Percentiles rank a stretch among this genome's conserved stretches.
Conservation (phyloP, 176 grass and related monocot species). For the Themeda triandra region DNA sequence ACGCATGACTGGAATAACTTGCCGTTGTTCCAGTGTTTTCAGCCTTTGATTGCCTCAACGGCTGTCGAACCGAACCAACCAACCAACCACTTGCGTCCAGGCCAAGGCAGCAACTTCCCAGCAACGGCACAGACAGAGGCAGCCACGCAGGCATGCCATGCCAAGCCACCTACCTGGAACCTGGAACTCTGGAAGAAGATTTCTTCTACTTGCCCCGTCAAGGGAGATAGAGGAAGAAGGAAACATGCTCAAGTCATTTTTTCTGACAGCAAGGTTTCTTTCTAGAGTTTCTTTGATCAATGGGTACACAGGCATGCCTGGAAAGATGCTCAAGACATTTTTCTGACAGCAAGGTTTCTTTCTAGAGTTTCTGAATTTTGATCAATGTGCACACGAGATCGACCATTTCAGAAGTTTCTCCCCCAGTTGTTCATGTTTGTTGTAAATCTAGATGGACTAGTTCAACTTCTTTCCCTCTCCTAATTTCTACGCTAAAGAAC, state of each 20-base stretch:
- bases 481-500: not conserved
- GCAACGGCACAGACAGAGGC: not conserved
- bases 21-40: not conserved
- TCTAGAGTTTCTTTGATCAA: not conserved
- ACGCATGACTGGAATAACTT: not conserved
- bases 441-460: not conserved
- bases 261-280: not conserved
- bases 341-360: not conserved
- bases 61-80: not conserved
- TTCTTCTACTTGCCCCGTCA: not conserved
- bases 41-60: not conserved
- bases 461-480: not conserved
- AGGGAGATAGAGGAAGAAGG: not conserved
- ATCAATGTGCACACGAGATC: not conserved
- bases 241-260: constrained; percentile 12
- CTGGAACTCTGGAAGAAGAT: no score
- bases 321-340: constrained; percentile 10
- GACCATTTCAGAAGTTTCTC: constrained; percentile 8
- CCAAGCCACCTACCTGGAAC: not conserved
- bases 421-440: not conserved
- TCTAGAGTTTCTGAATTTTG: not conserved
- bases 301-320: not conserved
- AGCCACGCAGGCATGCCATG: not conserved
- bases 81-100: constrained; percentile 18
- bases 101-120: constrained; percentile 1